phyloP scores from a whole-genome alignment of 495 filamentous ascomycete genomes.

The Aspergillus conjunctus region DNA sequence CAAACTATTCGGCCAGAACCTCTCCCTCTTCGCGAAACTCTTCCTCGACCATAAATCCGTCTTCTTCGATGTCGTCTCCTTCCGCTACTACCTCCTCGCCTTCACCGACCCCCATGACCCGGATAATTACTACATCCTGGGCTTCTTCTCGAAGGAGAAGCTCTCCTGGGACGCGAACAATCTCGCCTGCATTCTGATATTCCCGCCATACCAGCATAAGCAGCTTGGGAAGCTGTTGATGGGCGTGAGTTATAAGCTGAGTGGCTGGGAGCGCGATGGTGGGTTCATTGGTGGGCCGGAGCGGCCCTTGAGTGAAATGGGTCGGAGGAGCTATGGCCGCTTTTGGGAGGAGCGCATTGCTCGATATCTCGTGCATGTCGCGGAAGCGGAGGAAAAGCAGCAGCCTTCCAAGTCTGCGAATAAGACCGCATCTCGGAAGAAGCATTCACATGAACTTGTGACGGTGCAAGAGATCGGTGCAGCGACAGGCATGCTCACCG shows the following conservation, averaged over 20 bases:
- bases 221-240: constrained; percentile 89
- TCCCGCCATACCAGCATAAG: constrained; percentile 91
- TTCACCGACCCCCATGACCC: constrained; percentile 43
- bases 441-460: constrained; percentile 41
- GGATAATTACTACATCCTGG: constrained; percentile 62
- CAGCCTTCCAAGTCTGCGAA: constrained; percentile 25
- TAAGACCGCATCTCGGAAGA: constrained; percentile 33
- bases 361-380: constrained; percentile 50
- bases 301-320: constrained; percentile 84
- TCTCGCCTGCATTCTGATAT: constrained; percentile 92
- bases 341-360: constrained; percentile 85
- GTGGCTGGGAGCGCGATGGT: constrained; percentile 64
- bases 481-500: constrained; percentile 75
- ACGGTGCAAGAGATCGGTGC: constrained; percentile 59
- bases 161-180: constrained; percentile 99
- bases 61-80: constrained; percentile 93
- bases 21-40: constrained; percentile 95
- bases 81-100: constrained; percentile 90
- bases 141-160: constrained; percentile 98
- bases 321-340: constrained; percentile 73
- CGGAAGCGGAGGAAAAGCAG: constrained; percentile 35
- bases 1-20: constrained; percentile 91
- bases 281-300: constrained; percentile 88
- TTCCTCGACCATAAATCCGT: constrained; percentile 98
- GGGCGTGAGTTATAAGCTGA: constrained; percentile 90